Base-by-base conservation (phyloP, 371 early-diverging fungal genomes). In the Sporodiniella umbellata region DNA sequence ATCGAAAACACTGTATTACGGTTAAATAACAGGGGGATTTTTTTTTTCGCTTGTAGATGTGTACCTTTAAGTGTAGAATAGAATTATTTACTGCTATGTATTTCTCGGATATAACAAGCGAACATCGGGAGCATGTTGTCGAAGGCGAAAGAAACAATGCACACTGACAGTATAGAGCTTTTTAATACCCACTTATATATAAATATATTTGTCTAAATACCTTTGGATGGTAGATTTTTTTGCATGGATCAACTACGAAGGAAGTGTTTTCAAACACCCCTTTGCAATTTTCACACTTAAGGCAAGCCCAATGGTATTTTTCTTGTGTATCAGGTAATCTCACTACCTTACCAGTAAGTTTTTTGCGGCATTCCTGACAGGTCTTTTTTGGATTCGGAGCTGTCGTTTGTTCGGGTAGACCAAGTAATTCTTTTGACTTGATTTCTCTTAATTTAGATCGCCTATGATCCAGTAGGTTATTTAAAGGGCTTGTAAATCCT, bases 251-350 rank as follows among this genome's bases (percentile, higher is more conserved):
- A 12, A 66, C 51, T 40, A 56, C 58, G 47, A 71, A 66, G 1
- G 58, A 64, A 5, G 61, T 64, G 18, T 58, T 51, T 40, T 64
- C 56, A 45, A 75, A 66, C 1, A 63, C 58, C 37, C 55, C 31
- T 8, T 51, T 33, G 43, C 75, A 75, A 0, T 46, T 48, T 8
- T 59, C 47, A 39, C 75, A 75, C 30, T 44, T 46, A 8, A 75
- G 57, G 47, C 75, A 75, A 19, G 48, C 48, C 67, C 65, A 62
- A 30, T 75, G 75, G 45, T 68, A 69, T 42, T 46, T 51, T 15
- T 39, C 35, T 28, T 56, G 48, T 33, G 52, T 64, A 37, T 64
- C 60, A 8, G 72, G 66, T 18, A 68, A 43, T 7, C 59, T 58
- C 3, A 64, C 71, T 1, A 58, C 58, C 45, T 68, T 68, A 22